Base-by-base conservation (phyloP, 2,329 filamentous ascomycete species). In the Scleromitrula shiraiana region DNA sequence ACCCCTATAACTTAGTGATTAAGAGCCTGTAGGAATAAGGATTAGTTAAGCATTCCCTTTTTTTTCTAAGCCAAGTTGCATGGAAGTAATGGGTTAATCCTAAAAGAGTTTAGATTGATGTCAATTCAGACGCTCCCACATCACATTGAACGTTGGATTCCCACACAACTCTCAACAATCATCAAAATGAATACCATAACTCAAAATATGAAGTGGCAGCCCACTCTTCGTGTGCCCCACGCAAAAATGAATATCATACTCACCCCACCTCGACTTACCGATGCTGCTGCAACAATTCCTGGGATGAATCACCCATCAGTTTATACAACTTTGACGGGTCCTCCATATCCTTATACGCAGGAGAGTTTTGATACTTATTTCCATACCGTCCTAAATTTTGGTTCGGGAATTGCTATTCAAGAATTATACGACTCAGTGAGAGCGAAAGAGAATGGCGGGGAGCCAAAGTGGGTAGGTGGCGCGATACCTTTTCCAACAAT, bases 241-340 rank as follows among this genome's bases (percentile, higher is more conserved):
- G 27, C 33, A 9, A 46, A 38, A n/a, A 33, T 33, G 12, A 46
- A 46, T 1, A 38, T 46, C n/a, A 46, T 46, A 7, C 43, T 46
- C 19, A 46, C 43, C 1, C 32, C n/a, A 3, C 44, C 44, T 0
- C 44, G 44, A 5, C 22, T n/a, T 5, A 19, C 36, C 9, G 44
- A 46, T 7, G 32, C 24, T 9, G 10, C 15, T n/a, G 1, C 3
- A 2, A 27, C 36, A 7, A 46, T 46, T 27, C n/a, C 10, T 1
- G 26, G 35, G 4, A 17, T 46, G 7, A 26, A 39, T 5, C n/a
- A 46, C 3, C 36, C 44, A 4, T 14, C 36, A n/a, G 7, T 46
- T 29, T 46, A 41, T n/a, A 29, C 30, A 0, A 17, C 22, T 10
- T 22, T 46, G 2, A 46, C 33, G 1, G 44, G 44, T 2, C 44